Evolutionary conservation across 495 filamentous ascomycete species (phyloP), one percentile per base, ranked within the genome.

Genomic region (Penicillium desertorum): DNA sequence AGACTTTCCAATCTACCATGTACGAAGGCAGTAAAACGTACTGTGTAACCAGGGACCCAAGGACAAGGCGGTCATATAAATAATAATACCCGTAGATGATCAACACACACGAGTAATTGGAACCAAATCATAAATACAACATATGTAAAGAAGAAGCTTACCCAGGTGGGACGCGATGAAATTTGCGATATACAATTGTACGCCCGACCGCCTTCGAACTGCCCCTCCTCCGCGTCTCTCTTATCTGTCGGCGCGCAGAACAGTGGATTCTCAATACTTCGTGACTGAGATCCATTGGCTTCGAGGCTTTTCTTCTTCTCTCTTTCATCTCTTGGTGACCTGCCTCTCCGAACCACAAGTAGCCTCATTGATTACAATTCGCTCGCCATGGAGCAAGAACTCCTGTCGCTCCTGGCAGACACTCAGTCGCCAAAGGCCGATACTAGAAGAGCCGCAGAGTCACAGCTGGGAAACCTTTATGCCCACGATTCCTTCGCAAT

Each of bases 381-480:
- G 23, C 30, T 52, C 37, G 74, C 56, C 58, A 92, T 92, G 89
- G 91, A 95, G 80, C 88, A 92, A 76, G 83, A 91, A 72, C 82
- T 96, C 61, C 82, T 91, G 60, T 82, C 83, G 63, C 80, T 95
- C 63, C 86, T 96, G 46, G 81, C 86, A 55, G 86, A 88, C 71
- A 94, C 92, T 16, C 90, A 95, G 69, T 83, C 83, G 53, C 59
- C 86, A 52, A 77, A 80, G 23, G 83, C 89, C 62, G 83, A 78
- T 45, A 83, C 87, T 17, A 83, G 92, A 68, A 89, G 86, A 67
- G 80, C 89, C 58, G 92, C 92, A 57, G 92, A 96, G 72, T 76
- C 83, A 61, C 86, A 90, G 44, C 81, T 96, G 48, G 76, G 81
- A 64, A 82, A 82, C 45, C 83, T 89, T 34, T 81, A 86, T 57